These are phyloP conservation scores for Chaetomium tenue DNA, from an alignment of 495 filamentous ascomycete genomes.

Conservation along the genomic window DNA sequence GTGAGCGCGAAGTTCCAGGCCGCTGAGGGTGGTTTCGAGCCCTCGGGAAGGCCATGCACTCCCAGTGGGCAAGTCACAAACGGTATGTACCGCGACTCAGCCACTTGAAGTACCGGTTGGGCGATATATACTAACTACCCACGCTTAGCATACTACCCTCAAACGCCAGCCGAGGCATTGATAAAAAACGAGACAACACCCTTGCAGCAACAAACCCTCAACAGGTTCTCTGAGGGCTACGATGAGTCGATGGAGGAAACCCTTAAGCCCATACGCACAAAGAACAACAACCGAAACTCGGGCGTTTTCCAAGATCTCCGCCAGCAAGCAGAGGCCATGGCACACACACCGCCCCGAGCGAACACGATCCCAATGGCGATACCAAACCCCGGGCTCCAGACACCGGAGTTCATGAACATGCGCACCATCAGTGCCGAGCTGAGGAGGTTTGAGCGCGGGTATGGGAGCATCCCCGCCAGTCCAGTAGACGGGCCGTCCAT, in stretches of 20 bases:
- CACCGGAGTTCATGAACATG: slow-evolving; percentile 56
- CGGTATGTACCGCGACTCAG: slow-evolving; percentile 43
- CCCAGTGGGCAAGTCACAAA: slow-evolving; percentile 54
- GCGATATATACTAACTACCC: slow-evolving; percentile 9
- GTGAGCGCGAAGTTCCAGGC: slow-evolving; percentile 54
- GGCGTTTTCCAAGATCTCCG: slow-evolving; percentile 49
- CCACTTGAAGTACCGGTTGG: neutral
- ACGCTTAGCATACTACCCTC: slow-evolving; percentile 47
- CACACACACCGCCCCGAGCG: slow-evolving; percentile 37
- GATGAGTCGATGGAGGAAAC: slow-evolving; percentile 61
- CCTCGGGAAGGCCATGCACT: slow-evolving; percentile 53
- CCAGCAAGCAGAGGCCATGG: slow-evolving; percentile 42
- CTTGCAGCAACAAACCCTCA: slow-evolving; percentile 24
- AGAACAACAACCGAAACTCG: slow-evolving; percentile 31
- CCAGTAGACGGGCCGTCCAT: slow-evolving; percentile 31
- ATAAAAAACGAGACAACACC: slow-evolving; percentile 36
- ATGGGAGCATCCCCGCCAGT: slow-evolving; percentile 35
- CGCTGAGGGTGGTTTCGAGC: slow-evolving; percentile 36
- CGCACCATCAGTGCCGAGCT: slow-evolving; percentile 52
- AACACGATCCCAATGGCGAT: slow-evolving; percentile 47
- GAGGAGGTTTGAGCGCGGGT: slow-evolving; percentile 49
- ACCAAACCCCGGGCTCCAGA: slow-evolving; percentile 39
- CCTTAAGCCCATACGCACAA: slow-evolving; percentile 48
- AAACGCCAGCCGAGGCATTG: slow-evolving; percentile 50
- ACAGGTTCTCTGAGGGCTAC: slow-evolving; percentile 49